Evolutionary conservation across 371 early-diverging fungal genomes (phyloP).

Genomic region (Gilbertella persicaria): DNA sequence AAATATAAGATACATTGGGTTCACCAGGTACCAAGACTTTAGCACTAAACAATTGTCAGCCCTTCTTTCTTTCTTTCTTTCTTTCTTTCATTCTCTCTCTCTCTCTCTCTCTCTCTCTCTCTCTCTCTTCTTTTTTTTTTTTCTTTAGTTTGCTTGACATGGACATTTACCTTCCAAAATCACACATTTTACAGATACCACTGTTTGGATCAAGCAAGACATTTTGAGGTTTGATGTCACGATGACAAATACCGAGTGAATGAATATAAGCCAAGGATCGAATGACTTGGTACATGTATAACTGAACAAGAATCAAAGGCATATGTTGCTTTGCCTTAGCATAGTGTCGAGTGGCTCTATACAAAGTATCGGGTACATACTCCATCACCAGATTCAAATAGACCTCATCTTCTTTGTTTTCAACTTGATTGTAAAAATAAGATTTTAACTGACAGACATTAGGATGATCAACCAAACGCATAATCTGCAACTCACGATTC

Average conservation of each 20-base stretch:
- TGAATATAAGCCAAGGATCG: constrained; percentile 97
- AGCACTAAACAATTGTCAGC: constrained; percentile 58
- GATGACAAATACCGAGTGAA: constrained; percentile 69
- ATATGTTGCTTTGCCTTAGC: constrained; percentile 86
- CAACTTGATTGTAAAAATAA: constrained; percentile 80
- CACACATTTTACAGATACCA: constrained; percentile 96
- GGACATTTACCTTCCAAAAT: constrained; percentile 96
- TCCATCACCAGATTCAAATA: constrained; percentile 87
- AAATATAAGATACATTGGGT: constrained; percentile 97
- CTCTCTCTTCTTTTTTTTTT: not conserved
- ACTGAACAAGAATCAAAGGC: constrained; percentile 89
- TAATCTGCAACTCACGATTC: constrained; percentile 90
- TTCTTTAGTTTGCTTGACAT: not conserved
- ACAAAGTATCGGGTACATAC: constrained; percentile 88
- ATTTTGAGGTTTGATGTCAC: constrained; percentile 77
- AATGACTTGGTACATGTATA: constrained; percentile 97
- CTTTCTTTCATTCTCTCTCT: not conserved
- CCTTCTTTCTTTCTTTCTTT: constrained; percentile 2
- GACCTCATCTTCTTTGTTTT: constrained; percentile 71
- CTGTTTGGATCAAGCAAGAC: constrained; percentile 71
- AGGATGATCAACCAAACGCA: constrained; percentile 79
- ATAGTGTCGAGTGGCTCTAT: constrained; percentile 77
- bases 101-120: not conserved
- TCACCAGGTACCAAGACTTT: constrained; percentile 95
- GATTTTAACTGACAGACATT: constrained; percentile 78